Percentiles rank a stretch among this genome's conserved stretches.
phyloP scores from a whole-genome alignment of 805 yeast genomes.

The Priceomyces carsonii region DNA sequence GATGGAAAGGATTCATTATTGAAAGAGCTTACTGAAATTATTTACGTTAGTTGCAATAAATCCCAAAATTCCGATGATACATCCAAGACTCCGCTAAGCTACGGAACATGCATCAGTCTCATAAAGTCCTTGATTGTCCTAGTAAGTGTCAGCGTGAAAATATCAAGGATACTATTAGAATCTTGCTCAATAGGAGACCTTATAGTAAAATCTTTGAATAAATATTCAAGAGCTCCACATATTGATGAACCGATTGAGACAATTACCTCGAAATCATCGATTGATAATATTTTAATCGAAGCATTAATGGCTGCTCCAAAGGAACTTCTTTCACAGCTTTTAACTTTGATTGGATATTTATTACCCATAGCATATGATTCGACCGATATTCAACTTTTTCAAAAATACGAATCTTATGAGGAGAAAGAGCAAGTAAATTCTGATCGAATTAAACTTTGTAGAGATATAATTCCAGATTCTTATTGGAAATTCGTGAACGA shows the following conservation, averaged over 20 bases:
- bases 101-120: conserved; percentile 40
- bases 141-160: conserved; percentile 43
- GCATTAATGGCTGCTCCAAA: conserved; percentile 74
- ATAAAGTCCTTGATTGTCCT: conserved; percentile 47
- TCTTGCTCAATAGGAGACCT: conserved; percentile 49
- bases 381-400: conserved; percentile 29
- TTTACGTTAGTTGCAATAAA: conserved; percentile 28
- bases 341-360: conserved; percentile 56
- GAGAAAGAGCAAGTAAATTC: conserved; percentile 28
- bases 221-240: conserved; percentile 39
- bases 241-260: conserved; percentile 5
- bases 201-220: conserved; percentile 50
- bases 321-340: conserved; percentile 54
- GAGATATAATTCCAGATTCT: conserved; percentile 18
- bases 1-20: conserved; percentile 18
- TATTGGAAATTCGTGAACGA: conserved; percentile 42
- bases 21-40: conserved; percentile 21
- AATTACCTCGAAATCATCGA: conserved; percentile 7
- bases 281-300: conserved; percentile 52
- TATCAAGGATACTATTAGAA: conserved; percentile 44
- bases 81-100: conserved; percentile 26
- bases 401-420: conserved; percentile 18
- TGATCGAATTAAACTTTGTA: conserved; percentile 30
- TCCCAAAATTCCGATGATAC: conserved; percentile 17
- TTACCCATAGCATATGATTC: conserved; percentile 51